Percentiles rank a stretch among this genome's conserved stretches.
Conservation (phyloP, 768 basidiomycete species). For the Amanita molliuscula region DNA sequence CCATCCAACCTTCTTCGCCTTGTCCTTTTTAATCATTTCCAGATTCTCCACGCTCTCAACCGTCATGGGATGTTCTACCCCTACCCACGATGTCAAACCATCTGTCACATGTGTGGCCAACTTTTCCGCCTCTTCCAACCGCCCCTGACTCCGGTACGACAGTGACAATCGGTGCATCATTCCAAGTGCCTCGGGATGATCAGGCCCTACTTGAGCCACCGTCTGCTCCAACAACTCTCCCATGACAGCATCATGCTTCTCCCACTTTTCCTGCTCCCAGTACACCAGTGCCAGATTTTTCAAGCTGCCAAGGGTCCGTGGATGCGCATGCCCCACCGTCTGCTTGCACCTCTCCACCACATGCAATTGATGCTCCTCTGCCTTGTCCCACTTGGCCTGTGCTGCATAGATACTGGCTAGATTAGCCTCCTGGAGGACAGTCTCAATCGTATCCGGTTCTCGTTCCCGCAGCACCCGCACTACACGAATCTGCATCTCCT, state of each 20-base stretch:
- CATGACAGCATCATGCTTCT: not conserved
- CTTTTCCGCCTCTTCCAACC: not conserved
- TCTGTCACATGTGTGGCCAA: not conserved
- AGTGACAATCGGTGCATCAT: not conserved
- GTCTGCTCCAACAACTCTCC: not conserved
- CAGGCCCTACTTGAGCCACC: not conserved
- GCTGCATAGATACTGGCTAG: not conserved
- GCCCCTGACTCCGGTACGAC: not conserved
- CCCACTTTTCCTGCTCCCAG: not conserved
- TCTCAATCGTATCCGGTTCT: not conserved
- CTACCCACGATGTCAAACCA: not conserved
- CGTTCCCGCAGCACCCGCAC: not conserved
- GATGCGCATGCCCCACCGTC: not conserved
- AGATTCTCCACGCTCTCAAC: not conserved
- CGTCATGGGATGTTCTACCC: not conserved
- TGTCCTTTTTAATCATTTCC: not conserved
- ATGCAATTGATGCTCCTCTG: not conserved
- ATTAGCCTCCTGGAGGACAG: not conserved
- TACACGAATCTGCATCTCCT: not conserved
- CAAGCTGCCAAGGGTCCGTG: not conserved
- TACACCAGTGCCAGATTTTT: not conserved
- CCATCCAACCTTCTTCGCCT: not conserved
- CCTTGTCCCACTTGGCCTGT: not conserved
- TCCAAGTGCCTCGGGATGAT: constrained; percentile 4
- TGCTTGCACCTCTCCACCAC: not conserved